phyloP scores from a whole-genome alignment of 352 stramenopile species.

The Achlya hypogyna region DNA sequence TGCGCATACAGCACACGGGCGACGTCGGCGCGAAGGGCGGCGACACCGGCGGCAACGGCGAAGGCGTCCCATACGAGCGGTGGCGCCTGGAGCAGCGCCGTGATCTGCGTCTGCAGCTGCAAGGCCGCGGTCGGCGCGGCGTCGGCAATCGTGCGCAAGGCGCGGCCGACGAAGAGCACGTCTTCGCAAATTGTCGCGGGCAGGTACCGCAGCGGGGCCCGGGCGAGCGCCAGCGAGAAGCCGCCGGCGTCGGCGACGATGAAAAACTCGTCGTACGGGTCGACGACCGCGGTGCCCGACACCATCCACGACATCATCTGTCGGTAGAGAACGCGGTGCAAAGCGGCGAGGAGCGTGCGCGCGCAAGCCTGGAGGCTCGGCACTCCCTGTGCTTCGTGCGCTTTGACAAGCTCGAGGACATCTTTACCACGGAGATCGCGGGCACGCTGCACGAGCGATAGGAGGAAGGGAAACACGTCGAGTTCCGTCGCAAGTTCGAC shows the following conservation, averaged over 20 bases:
- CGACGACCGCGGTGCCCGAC: constrained; percentile 45
- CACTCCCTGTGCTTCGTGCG: background rate
- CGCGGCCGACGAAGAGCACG: constrained; percentile 17
- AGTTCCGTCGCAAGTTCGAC: background rate
- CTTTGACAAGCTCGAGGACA: constrained; percentile 3
- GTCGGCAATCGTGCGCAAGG: constrained; percentile 56
- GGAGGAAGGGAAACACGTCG: background rate
- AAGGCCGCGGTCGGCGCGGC: constrained; percentile 25
- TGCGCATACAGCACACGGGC: constrained; percentile 46
- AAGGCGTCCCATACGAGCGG: constrained; percentile 38
- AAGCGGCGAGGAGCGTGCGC: background rate
- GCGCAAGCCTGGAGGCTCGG: background rate
- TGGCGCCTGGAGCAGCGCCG: constrained; percentile 34
- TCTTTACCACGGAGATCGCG: background rate
- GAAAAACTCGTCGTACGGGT: constrained; percentile 73
- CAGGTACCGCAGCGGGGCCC: constrained; percentile 12
- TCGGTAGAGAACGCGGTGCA: constrained; percentile 41
- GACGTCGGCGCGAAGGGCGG: constrained; percentile 48
- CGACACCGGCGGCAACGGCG: constrained; percentile 39
- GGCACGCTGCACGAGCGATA: background rate
- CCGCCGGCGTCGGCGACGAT: constrained; percentile 26
- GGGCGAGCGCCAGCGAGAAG: background rate
- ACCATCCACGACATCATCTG: constrained; percentile 80
- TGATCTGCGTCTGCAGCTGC: constrained; percentile 34
- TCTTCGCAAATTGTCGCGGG: constrained; percentile 10